Base-by-base conservation (phyloP, 441 rosid species). In the Bocquillonia castaneifolia region DNA sequence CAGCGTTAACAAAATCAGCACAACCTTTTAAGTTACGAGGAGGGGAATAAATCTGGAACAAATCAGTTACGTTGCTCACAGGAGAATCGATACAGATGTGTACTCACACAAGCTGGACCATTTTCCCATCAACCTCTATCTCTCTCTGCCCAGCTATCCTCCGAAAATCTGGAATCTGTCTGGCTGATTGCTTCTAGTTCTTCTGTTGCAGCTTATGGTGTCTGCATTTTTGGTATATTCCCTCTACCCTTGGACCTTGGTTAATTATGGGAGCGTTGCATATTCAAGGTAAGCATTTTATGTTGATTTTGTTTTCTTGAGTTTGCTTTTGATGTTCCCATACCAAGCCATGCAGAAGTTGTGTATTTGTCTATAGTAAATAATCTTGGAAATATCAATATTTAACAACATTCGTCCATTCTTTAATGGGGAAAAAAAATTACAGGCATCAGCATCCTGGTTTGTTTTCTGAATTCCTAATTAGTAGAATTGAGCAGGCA, bases 181-280 rank as follows among this genome's bases (percentile, higher is more conserved):
- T 9, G 55, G 26, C 60, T 45, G 68, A 66, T 37, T 54, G 52
- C 31, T 55, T 61, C 17, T 3, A 17, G 23, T 40, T 60, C 73
- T 25, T 15, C 20, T 5, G 9, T 12, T 18, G 17, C 40, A 34
- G 73, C 42, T 61, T 39, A 42, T 36, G 14, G 5, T 13, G 26
- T 67, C 45, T 4, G 51, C n/a, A 42, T 13, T 32, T 40, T 64
- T 62, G 34, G 22, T 37, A 10, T 10, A 3, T 54, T 39, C 10
- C 10, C 29, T 23, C 23, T 14, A 22, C 18, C 17, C 25, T 10
- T 3, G 22, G 17, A 20, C 25, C 17, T 40, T 10, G 8, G 52
- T 14, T 62, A 37, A 44, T 15, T 14, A 22, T 20, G 52, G 17
- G 48, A 59, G 29, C 26, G 6, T 6, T 14, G 26, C 62, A 9